phyloP scores from a whole-genome alignment of 129 eudicot species.

The Artemisia tridentata region DNA sequence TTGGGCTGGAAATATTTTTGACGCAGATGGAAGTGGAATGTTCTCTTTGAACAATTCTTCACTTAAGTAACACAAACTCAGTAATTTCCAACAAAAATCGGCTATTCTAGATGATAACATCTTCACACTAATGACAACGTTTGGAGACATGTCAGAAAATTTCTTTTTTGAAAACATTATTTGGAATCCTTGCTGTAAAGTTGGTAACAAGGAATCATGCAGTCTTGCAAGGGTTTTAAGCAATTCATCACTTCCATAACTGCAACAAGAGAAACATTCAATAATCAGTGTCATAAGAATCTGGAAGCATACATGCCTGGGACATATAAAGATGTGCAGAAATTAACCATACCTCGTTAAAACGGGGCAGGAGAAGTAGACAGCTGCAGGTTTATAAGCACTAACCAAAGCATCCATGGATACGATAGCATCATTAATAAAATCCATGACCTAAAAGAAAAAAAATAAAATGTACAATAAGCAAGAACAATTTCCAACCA shows the following conservation, averaged over 20 bases:
- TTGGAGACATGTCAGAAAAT: constrained; percentile 34
- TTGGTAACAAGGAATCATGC: constrained; percentile 88
- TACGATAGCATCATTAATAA: constrained; percentile 84
- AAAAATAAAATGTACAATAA: constrained; percentile 5
- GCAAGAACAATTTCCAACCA: background rate
- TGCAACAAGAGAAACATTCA: constrained; percentile 35
- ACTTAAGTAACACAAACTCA: constrained; percentile 62
- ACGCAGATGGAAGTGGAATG: constrained; percentile 53
- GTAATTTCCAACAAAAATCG: constrained; percentile 71
- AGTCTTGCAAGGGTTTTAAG: constrained; percentile 60
- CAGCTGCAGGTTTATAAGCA: constrained; percentile 77
- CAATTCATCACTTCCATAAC: constrained; percentile 79
- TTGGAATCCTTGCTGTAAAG: constrained; percentile 58
- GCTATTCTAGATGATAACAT: constrained; percentile 69
- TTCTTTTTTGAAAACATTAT: constrained; percentile 37
- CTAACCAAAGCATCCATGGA: constrained; percentile 75
- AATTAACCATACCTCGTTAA: constrained; percentile 57
- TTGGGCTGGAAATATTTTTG: constrained; percentile 88
- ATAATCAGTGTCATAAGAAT: background rate
- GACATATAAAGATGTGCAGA: background rate
- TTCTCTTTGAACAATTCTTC: constrained; percentile 61
- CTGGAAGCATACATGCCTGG: background rate
- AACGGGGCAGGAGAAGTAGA: constrained; percentile 69
- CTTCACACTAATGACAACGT: constrained; percentile 51
- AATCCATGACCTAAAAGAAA: constrained; percentile 70